These are phyloP conservation scores for Phytophthora sojae DNA, from an alignment of 352 stramenopile species.

Conservation along the genomic window DNA sequence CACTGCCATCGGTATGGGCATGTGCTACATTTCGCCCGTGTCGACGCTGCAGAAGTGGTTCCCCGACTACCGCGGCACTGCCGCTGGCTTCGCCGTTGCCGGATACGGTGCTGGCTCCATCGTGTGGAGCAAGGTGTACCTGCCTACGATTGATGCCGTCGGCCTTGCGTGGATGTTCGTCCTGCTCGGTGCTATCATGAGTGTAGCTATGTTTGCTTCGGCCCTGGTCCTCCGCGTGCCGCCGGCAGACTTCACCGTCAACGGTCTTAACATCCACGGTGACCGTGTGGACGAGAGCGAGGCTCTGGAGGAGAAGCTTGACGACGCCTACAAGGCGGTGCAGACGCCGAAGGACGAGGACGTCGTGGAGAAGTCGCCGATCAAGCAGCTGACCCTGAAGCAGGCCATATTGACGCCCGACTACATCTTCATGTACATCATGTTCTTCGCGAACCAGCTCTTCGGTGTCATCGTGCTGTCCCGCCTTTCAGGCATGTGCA, in stretches of 20 bases:
- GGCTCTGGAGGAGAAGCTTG: conserved; percentile 52
- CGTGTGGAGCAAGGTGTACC: conserved; percentile 69
- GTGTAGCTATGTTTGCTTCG: conserved; percentile 51
- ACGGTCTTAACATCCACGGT: conserved; percentile 70
- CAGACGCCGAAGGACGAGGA: conserved; percentile 41
- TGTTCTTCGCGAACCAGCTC: conserved; percentile 72
- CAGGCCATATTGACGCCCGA: conserved; percentile 61
- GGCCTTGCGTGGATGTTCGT: conserved; percentile 55
- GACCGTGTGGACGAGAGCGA: conserved; percentile 51
- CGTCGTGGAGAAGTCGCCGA: conserved; percentile 28
- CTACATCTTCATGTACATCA: conserved; percentile 75
- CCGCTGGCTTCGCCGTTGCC: conserved; percentile 68
- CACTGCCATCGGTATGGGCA: conserved; percentile 63
- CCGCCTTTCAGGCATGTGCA: conserved; percentile 63
- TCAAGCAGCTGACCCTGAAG: conserved; percentile 63
- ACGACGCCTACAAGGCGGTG: conserved; percentile 52
- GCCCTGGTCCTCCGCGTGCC: conserved; percentile 57
- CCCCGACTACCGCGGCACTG: conserved; percentile 72
- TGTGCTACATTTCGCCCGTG: conserved; percentile 78
- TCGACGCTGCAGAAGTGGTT: conserved; percentile 80
- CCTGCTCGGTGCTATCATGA: conserved; percentile 52
- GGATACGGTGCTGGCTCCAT: conserved; percentile 69
- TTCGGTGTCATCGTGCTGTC: conserved; percentile 75
- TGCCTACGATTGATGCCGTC: conserved; percentile 56
- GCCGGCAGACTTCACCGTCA: conserved; percentile 52